Evolutionary conservation across 495 filamentous ascomycete genomes (phyloP).

Genomic region (Aspergillus hancockii): DNA sequence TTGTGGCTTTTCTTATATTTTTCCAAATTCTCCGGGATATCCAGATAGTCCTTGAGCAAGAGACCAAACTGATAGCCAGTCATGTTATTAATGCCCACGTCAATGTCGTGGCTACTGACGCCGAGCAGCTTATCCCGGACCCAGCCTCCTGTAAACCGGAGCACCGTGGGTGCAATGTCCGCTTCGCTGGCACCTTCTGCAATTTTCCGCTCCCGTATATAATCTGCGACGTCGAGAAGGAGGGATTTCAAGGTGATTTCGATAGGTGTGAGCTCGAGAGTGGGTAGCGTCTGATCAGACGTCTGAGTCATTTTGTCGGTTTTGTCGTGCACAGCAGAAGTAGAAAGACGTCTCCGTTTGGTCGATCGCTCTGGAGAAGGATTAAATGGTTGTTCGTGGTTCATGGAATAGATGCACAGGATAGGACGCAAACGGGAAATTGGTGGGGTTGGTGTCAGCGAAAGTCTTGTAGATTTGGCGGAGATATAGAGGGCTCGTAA

Average conservation of each 20-base stretch:
- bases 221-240: constrained; percentile 71
- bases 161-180: constrained; percentile 31
- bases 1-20: constrained; percentile 44
- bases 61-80: constrained; percentile 81
- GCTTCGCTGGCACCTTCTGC: constrained; percentile 35
- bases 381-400: constrained; percentile 21
- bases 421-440: constrained; percentile 2
- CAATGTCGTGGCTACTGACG: constrained; percentile 82
- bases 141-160: constrained; percentile 98
- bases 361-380: constrained; percentile 26
- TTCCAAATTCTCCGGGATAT: constrained; percentile 53
- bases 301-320: constrained; percentile 25
- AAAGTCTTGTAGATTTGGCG: background rate
- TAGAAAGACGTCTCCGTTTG: constrained; percentile 40
- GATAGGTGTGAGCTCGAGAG: constrained; percentile 61
- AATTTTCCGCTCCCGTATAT: constrained; percentile 59
- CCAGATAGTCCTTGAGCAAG: constrained; percentile 61
- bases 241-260: constrained; percentile 70
- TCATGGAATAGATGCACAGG: constrained; percentile 30
- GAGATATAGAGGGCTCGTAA: background rate
- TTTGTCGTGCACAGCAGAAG: constrained; percentile 15
- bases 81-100: constrained; percentile 93
- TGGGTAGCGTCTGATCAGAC: constrained; percentile 25
- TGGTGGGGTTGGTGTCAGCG: constrained; percentile 5
- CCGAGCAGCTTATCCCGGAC: constrained; percentile 94